Base-by-base conservation (phyloP, 345 rosid genomes). In the Syzygium aromaticum region DNA sequence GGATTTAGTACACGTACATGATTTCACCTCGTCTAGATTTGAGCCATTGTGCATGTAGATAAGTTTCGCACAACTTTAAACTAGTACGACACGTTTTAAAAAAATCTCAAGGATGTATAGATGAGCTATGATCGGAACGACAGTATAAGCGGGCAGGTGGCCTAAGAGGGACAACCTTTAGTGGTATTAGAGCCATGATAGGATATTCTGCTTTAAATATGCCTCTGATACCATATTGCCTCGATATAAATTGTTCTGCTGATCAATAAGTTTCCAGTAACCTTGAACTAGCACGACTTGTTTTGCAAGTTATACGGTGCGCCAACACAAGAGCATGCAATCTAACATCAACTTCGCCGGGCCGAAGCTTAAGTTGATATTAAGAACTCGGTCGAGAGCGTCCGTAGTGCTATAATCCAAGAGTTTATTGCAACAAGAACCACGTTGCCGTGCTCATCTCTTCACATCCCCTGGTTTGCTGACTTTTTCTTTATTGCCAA, bases 71-170 rank as follows among this genome's bases (percentile, higher is more conserved):
- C 43, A 67, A 67, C 3, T 40, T 28, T 30, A 64, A 30, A 64
- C 22, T 30, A 30, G 54, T 64, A 64, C 22, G 1, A 16, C 43
- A 16, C 8, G 77, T 64, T 63, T 63, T n/a, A 64, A 30, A 11
- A 64, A 30, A 64, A 14, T 21, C 22, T 64, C 22, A 1, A 64
- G 3, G 6, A 64, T 8, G 11, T 2, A 3, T 64, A 30, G 22
- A 40, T 4, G 2, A 64, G 43, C 1, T 0, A 0, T 21, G 4
- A 13, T 64, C 43, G 8, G 8, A 64, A 28, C 16, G 77, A 64
- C 0, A 0, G 3, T 28, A 30, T 7, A 2, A 0, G 3, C 6
- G 0, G 1, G 22, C 6, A 4, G 3, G 77, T 64, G 40, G 21
- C 2, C 77, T 40, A 64, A 28, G 77, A 64, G 77, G 5, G 21